Evolutionary conservation across 345 rosid genomes (phyloP).

Genomic region (Eucalyptus curtisii): DNA sequence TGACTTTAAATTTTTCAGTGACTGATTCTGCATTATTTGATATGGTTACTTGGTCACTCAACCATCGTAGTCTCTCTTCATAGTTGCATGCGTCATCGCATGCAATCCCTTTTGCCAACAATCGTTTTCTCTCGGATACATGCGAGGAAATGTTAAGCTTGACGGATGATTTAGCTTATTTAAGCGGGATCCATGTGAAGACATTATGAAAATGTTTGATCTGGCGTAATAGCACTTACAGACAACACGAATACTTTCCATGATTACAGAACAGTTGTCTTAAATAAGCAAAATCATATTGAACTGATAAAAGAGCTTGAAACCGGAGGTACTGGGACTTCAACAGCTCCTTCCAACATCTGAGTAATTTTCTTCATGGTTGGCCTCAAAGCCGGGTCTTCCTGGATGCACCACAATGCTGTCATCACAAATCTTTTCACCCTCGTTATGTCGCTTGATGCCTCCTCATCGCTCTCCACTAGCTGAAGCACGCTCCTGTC

Average conservation of each 20-base stretch:
- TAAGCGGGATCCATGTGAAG: conserved; percentile 19
- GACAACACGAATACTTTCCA: not conserved
- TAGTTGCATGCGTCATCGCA: too few relatives aligned
- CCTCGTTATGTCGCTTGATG: not conserved
- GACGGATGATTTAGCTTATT: not conserved
- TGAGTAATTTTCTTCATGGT: not conserved
- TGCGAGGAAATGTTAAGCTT: too few relatives aligned
- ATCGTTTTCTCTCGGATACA: too few relatives aligned
- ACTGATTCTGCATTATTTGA: too few relatives aligned
- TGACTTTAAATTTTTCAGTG: too few relatives aligned
- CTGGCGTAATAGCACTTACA: conserved; percentile 13
- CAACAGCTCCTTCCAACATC: not conserved
- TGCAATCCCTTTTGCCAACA: too few relatives aligned
- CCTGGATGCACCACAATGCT: not conserved
- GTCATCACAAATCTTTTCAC: not conserved
- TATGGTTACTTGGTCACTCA: too few relatives aligned
- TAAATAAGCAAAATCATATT: not conserved
- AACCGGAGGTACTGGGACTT: not conserved
- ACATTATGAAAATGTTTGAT: too few relatives aligned
- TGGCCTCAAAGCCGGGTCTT: not conserved
- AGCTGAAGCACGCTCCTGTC: not conserved
- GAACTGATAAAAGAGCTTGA: not conserved
- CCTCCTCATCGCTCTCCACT: not conserved
- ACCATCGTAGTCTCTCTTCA: not conserved
- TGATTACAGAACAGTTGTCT: not conserved